Evolutionary conservation across 257 asterid species (phyloP), one percentile per base, ranked within the genome.

Genomic region (Nicotiana noctiflora): DNA sequence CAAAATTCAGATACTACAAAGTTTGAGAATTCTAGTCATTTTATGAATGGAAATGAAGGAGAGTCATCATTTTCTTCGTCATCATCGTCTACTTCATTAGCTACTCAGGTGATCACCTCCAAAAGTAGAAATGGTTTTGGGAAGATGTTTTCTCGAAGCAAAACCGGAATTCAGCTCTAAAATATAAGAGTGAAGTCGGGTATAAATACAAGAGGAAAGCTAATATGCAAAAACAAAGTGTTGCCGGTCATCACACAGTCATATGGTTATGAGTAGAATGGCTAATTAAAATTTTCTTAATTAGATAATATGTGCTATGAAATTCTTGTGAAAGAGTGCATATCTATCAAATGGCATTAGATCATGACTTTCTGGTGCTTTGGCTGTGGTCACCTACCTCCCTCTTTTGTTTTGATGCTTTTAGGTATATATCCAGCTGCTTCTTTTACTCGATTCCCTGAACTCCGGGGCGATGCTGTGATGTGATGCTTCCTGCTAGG

Each of bases 101-200:
- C 86, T 6, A 84, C 84, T 77, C 84, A 83, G 59, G 78, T 53
- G 29, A 81, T 65, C 21, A 32, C 82, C 78, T 84, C 85, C 63
- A 90, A 77, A 86, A 84, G 82, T 67, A 86, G 89, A 83, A 91
- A 88, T 81, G 87, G 92, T 74, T 91, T 90, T 72, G 92, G 88
- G 18, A 87, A 87, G 62, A 80, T 90, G 82, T 91, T 93, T 81
- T 85, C 90, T 44, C 83, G 89, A 70, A 88, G 91, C 72, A 90
- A 85, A 86, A 87, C 85, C 5, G 88, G 88, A 19, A 80, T 55
- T 55, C 93, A 89, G 81, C 80, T 83, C 68, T 89, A 84, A 68
- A 85, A 80, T 80, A 11, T 21, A 12, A 21, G 37, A 21, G 19
- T 46, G 21, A 11, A 70, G 7, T 44, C 7, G 21, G 23, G 34